Conservation (phyloP, 148 eudicot species). For the Nepenthes gracilis region DNA sequence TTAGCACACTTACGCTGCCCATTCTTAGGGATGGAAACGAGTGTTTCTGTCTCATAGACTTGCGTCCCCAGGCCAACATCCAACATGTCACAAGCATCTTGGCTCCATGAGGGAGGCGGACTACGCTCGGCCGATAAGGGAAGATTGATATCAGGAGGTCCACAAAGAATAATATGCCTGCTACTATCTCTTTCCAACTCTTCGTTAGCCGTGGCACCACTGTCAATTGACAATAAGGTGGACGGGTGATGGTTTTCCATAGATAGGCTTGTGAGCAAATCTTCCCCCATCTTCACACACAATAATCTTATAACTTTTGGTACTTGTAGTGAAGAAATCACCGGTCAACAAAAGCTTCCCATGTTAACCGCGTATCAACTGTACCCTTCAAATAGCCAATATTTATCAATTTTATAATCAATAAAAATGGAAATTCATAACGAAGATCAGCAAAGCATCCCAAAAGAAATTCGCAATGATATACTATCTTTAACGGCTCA, state of each 20-base stretch:
- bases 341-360: too few species aligned
- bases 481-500: too few species aligned
- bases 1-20: constrained; percentile 57
- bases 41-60: constrained; percentile 41
- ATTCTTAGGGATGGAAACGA: constrained; percentile 29
- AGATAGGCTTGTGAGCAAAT: constrained; percentile 41
- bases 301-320: too few species aligned
- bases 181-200: constrained; percentile 45
- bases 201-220: constrained; percentile 50
- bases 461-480: too few species aligned
- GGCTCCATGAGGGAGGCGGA: constrained; percentile 48
- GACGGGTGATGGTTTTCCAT: constrained; percentile 69
- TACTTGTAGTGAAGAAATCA: too few species aligned
- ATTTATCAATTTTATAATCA: too few species aligned
- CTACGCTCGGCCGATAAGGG: constrained; percentile 59
- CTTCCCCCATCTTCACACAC: constrained; percentile 35
- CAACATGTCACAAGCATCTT: constrained; percentile 46
- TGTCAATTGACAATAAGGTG: constrained; percentile 71
- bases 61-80: constrained; percentile 66
- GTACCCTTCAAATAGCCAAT: too few species aligned
- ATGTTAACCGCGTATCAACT: too few species aligned
- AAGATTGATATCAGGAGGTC: constrained; percentile 75
- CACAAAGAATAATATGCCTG: constrained; percentile 34
- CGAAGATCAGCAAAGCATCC: too few species aligned
- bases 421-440: too few species aligned